Evolutionary conservation across 768 basidiomycete species (phyloP).

Genomic region (Neoboletus brunneissimus): DNA sequence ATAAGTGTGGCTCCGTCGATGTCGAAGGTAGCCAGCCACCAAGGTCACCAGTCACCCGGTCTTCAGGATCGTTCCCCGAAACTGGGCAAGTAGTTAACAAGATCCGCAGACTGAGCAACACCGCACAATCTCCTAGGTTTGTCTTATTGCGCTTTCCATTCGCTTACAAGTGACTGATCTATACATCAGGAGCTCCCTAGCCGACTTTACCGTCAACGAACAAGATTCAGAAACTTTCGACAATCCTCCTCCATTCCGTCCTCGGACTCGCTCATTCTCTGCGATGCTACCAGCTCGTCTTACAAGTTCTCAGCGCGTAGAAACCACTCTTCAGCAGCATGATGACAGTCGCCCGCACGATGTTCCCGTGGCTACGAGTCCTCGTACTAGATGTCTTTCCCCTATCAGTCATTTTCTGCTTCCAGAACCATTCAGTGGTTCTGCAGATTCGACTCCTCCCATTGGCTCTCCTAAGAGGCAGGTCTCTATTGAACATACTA

Average conservation of each 20-base stretch:
- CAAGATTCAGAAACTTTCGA: neutral
- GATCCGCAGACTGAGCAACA: neutral
- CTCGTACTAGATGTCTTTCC: slow-evolving; percentile 11
- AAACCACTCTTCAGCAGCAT: neutral
- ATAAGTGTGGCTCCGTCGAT: neutral
- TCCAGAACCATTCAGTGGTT: slow-evolving; percentile 6
- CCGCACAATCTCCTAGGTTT: slow-evolving; percentile 7
- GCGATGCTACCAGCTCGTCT: neutral
- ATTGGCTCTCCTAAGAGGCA: neutral
- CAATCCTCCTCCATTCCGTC: neutral
- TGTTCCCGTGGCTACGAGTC: neutral
- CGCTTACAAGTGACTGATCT: neutral
- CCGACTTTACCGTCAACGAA: neutral
- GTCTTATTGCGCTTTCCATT: neutral
- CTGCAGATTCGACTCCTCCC: neutral
- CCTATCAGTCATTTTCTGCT: slow-evolving; percentile 16
- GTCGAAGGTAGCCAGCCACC: neutral
- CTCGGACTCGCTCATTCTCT: neutral
- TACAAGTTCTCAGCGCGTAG: slow-evolving; percentile 1
- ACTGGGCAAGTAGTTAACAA: neutral
- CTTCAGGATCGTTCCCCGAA: neutral
- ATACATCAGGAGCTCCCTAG: neutral
- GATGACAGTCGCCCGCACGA: neutral
- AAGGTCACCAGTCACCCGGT: neutral
- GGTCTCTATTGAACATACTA: neutral